Base-by-base conservation (phyloP, 2,329 filamentous ascomycete genomes). In the Clarireedia sp. region DNA sequence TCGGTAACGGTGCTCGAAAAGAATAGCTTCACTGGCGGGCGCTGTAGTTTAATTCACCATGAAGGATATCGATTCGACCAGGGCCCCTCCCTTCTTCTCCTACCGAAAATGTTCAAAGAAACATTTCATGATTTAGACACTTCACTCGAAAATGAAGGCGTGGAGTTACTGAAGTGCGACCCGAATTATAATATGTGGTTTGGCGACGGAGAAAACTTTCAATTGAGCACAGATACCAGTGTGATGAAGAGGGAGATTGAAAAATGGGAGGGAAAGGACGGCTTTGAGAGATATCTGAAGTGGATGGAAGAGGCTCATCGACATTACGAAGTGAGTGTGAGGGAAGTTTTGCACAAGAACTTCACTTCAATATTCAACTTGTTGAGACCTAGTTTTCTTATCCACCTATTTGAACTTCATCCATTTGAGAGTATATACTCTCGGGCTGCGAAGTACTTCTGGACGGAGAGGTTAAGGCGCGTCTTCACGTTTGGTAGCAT, bases 401-500 rank as follows among this genome's bases (percentile, higher is more conserved):
- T 69, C 44, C 76, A 83, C 57, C 67, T 88, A 17, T 66, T 87
- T 17, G 72, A 73, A 10, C 68, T 90, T 55, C 86, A 89, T 72
- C 85, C 85, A 0, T 83, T 89, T 59, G 82, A 89, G 67, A 85
- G 78, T 62, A 86, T 89, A 16, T 90, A 84, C 73, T 74, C 74
- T 6, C 72, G 87, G 26, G 82, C 85, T 3, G 74, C 78, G 24
- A 77, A 76, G 58, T 89, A 89, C 64, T 90, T 90, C 68, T 78
- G 75, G 74, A 85, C 83, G 0, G 86, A 89, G 65, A 74, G 85
- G 56, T 66, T 90, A 63, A 74, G 86, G 58, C 72, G 85, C 24
- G 85, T 86, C 0, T 90, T 90, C 61, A 89, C 86, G 0, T 90
- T 90, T 69, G 85, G 81, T 21, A 89, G 83, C 63, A 90, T 90